phyloP scores from a whole-genome alignment of 169 alveolate species.

The Plasmodium vivax region DNA sequence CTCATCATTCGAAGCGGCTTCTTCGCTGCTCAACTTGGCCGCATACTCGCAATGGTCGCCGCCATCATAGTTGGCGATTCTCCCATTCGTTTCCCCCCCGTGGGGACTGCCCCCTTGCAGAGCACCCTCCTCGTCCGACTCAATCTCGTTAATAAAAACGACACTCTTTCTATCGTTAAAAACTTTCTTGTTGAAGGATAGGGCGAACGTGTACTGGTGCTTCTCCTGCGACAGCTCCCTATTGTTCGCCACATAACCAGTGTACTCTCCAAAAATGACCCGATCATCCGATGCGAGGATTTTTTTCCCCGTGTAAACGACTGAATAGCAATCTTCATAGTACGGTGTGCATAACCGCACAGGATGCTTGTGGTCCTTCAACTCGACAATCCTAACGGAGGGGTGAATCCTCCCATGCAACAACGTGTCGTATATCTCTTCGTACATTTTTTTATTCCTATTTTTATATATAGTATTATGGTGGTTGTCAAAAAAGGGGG shows the following conservation, averaged over 20 bases:
- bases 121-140: conserved; percentile 75
- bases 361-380: conserved; percentile 89
- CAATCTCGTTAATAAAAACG: conserved; percentile 79
- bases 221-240: conserved; percentile 79
- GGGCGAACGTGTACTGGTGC: conserved; percentile 89
- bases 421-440: conserved; percentile 79
- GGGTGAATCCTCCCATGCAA: conserved; percentile 87
- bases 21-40: background rate
- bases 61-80: background rate
- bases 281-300: conserved; percentile 78
- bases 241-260: conserved; percentile 88
- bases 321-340: conserved; percentile 88
- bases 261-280: conserved; percentile 89
- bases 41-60: background rate
- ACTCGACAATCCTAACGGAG: conserved; percentile 82
- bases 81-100: background rate
- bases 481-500: conserved; percentile 72
- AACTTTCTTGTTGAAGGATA: conserved; percentile 84
- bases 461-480: conserved; percentile 68
- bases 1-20: background rate
- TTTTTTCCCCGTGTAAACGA: conserved; percentile 87
- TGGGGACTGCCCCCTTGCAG: background rate
- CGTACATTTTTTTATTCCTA: conserved; percentile 76
- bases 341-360: conserved; percentile 89
- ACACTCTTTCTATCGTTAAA: conserved; percentile 87